phyloP scores from a whole-genome alignment of 805 yeast genomes.

The Candida schatavii region DNA sequence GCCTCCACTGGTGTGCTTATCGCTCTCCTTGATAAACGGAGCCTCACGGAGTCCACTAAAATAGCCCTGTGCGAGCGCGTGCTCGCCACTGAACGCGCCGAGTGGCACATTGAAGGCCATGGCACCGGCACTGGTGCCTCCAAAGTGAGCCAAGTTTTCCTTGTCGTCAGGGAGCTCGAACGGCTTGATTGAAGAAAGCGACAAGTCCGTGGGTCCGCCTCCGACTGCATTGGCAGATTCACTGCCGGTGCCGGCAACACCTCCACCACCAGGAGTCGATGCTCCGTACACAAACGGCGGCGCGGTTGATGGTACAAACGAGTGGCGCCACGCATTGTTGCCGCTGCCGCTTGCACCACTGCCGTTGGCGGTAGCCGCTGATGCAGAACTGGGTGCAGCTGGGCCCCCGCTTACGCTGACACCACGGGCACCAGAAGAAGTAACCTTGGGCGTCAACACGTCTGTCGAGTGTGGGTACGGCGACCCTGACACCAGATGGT shows the following conservation, averaged over 20 bases:
- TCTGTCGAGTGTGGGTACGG: slow-evolving; percentile 17
- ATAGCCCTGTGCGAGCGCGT: not conserved
- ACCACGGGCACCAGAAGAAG: slow-evolving; percentile 7
- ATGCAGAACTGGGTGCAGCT: slow-evolving; percentile 1
- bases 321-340: slow-evolving; percentile 37
- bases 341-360: no score
- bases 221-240: not conserved
- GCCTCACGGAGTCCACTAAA: slow-evolving; percentile 6
- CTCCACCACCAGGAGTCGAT: no score
- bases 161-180: slow-evolving; percentile 23
- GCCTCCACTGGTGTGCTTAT: not conserved
- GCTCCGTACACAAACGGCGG: slow-evolving; percentile 26
- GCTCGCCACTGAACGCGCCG: not conserved
- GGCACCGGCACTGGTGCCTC: slow-evolving; percentile 2
- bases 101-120: slow-evolving; percentile 5
- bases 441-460: slow-evolving; percentile 21
- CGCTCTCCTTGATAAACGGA: slow-evolving; percentile 5
- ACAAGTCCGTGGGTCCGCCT: slow-evolving; percentile 10
- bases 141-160: slow-evolving; percentile 3
- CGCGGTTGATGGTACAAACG: slow-evolving; percentile 33
- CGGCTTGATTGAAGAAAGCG: slow-evolving; percentile 19
- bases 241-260: not conserved
- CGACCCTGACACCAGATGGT: slow-evolving; percentile 4
- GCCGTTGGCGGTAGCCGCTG: slow-evolving; percentile 28
- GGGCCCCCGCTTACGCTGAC: no score